Conservation (phyloP, 1,139 yeast species). For the Blastobotrys elegans region DNA sequence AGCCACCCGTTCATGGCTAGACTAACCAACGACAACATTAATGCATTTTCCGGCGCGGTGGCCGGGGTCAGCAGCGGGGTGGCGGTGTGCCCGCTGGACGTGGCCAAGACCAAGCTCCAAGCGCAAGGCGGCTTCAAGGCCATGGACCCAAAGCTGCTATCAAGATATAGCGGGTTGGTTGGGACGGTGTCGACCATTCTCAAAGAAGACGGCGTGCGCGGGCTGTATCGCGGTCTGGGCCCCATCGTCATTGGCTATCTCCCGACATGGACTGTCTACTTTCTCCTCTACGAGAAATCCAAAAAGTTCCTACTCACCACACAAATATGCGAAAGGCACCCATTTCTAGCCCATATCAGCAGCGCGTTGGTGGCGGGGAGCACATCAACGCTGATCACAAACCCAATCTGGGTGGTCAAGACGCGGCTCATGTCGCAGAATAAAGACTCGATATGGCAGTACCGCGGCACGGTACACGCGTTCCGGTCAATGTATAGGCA, state of each 20-base stretch:
- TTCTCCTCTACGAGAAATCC: conserved; percentile 79
- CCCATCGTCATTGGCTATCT: conserved; percentile 91
- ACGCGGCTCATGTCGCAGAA: conserved; percentile 85
- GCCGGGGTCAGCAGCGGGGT: conserved; percentile 91
- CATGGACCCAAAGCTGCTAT: conserved; percentile 15
- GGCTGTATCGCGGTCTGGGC: conserved; percentile 83
- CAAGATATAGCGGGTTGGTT: conserved; percentile 51
- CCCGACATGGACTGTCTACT: conserved; percentile 97
- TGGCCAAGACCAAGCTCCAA: conserved; percentile 88
- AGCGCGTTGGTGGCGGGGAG: conserved; percentile 91
- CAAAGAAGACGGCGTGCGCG: conserved; percentile 72
- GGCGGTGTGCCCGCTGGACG: conserved; percentile 89
- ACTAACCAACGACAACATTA: conserved; percentile 37
- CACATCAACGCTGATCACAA: conserved; percentile 78
- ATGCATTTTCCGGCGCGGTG: conserved; percentile 76
- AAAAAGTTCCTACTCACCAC: conserved; percentile 38
- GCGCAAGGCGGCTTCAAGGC: conserved; percentile 71
- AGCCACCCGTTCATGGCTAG: background rate
- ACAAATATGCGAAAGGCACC: conserved; percentile 5
- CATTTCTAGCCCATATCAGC: conserved; percentile 46
- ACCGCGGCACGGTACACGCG: conserved; percentile 79
- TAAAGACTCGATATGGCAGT: conserved; percentile 38
- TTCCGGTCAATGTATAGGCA: conserved; percentile 67
- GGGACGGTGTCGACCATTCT: conserved; percentile 61
- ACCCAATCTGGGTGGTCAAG: conserved; percentile 97